phyloP scores from a whole-genome alignment of 225 moss, liverwort and hornwort genomes.

The Physcomitrellopsis africana region DNA sequence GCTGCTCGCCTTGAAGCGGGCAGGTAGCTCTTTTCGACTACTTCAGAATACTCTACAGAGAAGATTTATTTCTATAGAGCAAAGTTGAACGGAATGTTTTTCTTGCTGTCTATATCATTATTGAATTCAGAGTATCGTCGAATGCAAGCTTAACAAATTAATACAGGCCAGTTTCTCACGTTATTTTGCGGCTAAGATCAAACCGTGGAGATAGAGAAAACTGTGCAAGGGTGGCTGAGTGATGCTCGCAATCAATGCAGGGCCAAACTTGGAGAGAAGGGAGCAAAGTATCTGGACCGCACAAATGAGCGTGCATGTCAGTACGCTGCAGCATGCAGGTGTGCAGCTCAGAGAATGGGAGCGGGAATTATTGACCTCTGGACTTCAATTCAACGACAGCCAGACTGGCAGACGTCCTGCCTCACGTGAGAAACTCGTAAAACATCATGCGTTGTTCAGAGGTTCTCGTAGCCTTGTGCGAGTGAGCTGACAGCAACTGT shows the following conservation, averaged over 20 bases:
- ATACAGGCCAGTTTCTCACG: neutral
- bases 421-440: conserved; percentile 59
- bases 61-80: neutral
- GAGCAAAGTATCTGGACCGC: conserved; percentile 65
- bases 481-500: no score
- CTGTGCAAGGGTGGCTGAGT: conserved; percentile 14
- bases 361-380: conserved; percentile 76
- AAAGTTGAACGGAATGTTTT: neutral
- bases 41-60: conserved; percentile 7
- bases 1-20: conserved; percentile 38
- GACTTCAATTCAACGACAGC: conserved; percentile 71
- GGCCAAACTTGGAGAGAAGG: conserved; percentile 49
- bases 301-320: conserved; percentile 80
- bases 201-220: neutral
- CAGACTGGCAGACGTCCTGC: conserved; percentile 71
- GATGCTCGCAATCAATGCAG: conserved; percentile 41
- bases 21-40: conserved; percentile 41
- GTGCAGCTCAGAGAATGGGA: conserved; percentile 70
- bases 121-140: neutral
- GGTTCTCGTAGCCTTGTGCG: no score
- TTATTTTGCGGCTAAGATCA: neutral
- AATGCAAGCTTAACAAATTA: neutral
- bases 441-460: neutral
- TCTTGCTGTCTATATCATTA: neutral
- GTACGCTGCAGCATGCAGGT: conserved; percentile 80